A percentile compares a stretch with the other conserved stretches of the same genome.
phyloP scores from a whole-genome alignment of 2,329 filamentous ascomycete species.

The Chaetomiaceae sp. region DNA sequence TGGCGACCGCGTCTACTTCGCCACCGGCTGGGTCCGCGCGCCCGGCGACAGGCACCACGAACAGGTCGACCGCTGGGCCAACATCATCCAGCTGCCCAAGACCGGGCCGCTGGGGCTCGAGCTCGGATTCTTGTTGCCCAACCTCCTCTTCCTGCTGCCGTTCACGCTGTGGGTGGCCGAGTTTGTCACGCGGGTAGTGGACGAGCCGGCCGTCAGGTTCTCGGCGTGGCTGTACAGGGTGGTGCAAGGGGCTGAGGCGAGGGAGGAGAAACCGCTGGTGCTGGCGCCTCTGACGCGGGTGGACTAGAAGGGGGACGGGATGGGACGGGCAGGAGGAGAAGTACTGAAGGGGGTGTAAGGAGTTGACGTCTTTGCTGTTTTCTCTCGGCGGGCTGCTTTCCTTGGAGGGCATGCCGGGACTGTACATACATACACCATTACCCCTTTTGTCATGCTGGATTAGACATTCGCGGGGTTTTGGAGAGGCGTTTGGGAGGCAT shows the following conservation, averaged over 20 bases:
- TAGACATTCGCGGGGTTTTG: too few species aligned
- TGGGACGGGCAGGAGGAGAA: too few species aligned
- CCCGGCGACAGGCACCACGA: conserved; percentile 31
- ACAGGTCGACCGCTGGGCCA: conserved; percentile 52
- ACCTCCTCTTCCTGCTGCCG: conserved; percentile 56
- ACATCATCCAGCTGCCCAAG: conserved; percentile 50
- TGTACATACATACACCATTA: neutral
- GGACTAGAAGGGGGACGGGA: conserved; percentile 5
- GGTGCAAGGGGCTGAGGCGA: conserved; percentile 30
- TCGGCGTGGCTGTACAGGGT: conserved; percentile 52
- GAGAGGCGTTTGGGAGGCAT: too few species aligned
- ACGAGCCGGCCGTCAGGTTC: conserved; percentile 57
- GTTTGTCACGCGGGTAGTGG: conserved; percentile 49
- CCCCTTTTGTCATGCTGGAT: too few species aligned
- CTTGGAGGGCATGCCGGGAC: neutral
- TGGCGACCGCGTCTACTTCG: conserved; percentile 60
- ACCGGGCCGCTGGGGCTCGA: conserved; percentile 57
- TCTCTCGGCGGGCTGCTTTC: neutral
- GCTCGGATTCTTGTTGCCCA: conserved; percentile 53
- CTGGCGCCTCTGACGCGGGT: conserved; percentile 12
- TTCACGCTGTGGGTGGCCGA: conserved; percentile 56
- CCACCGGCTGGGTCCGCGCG: conserved; percentile 50
- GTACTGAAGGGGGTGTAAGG: neutral
- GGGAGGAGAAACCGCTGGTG: conserved; percentile 16
- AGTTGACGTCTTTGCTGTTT: neutral